These are phyloP conservation scores for Macrolepiota albuminosa DNA, from an alignment of 768 basidiomycete genomes.

Conservation along the genomic window DNA sequence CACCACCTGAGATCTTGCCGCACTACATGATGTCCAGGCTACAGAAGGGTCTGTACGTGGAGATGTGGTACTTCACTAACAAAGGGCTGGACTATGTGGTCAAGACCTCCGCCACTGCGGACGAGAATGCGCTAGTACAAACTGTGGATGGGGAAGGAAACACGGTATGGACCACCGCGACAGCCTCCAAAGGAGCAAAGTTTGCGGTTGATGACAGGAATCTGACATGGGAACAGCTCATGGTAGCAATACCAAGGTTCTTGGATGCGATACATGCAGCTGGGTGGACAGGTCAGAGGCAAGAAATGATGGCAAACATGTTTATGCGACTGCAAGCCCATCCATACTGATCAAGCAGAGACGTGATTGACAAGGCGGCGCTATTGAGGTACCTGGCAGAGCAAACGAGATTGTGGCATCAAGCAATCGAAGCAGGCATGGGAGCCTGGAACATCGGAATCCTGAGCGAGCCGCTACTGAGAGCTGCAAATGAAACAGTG, in stretches of 20 bases:
- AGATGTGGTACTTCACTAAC: neutral
- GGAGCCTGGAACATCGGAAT: neutral
- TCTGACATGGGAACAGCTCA: neutral
- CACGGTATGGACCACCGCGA: neutral
- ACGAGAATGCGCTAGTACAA: neutral
- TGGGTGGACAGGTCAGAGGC: too few relatives aligned
- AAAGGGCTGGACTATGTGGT: neutral
- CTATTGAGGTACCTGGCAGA: neutral
- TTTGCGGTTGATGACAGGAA: neutral
- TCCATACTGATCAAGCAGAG: neutral
- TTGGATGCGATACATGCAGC: too few relatives aligned
- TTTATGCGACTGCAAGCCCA: neutral
- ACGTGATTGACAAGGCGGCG: neutral
- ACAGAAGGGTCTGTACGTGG: neutral
- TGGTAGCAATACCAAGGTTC: neutral
- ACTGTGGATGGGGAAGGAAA: neutral
- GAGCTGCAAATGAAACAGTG: neutral
- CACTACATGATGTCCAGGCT: neutral
- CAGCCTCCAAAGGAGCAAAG: neutral
- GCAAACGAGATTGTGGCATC: neutral
- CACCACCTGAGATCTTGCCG: neutral
- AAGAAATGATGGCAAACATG: too few relatives aligned
- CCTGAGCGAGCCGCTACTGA: neutral
- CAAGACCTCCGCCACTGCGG: fast-evolving
- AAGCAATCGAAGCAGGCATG: neutral